phyloP scores from a whole-genome alignment of 352 stramenopile species.

The Lagenidium giganteum region DNA sequence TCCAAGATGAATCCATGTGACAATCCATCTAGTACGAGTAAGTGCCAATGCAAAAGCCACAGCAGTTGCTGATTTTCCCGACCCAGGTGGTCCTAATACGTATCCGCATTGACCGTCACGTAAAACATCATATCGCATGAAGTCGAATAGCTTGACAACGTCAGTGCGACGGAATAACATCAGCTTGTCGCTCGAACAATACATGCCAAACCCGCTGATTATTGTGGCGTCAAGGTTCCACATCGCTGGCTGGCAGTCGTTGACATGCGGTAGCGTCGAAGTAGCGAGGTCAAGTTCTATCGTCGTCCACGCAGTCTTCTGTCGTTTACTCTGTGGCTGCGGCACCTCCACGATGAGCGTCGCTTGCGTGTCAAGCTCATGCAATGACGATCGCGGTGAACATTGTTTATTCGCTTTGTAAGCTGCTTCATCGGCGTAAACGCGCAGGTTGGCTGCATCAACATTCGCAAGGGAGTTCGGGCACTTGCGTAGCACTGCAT shows the following conservation, averaged over 20 bases:
- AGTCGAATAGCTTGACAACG: constrained; percentile 5
- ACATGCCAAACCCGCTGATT: constrained; percentile 3
- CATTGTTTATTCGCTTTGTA: too few relatives aligned
- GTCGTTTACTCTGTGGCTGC: neutral
- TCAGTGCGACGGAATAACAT: constrained; percentile 2
- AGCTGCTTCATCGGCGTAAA: too few relatives aligned
- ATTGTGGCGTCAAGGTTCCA: neutral
- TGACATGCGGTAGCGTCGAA: constrained; percentile 1
- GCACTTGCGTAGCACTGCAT: too few relatives aligned
- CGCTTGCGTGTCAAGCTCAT: too few relatives aligned
- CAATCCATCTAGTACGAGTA: neutral
- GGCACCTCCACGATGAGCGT: constrained; percentile 1
- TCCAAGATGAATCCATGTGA: neutral
- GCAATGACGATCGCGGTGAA: too few relatives aligned
- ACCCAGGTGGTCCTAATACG: neutral
- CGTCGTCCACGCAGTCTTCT: constrained; percentile 1
- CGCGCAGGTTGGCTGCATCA: too few relatives aligned
- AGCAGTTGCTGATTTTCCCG: neutral
- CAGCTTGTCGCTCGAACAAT: constrained; percentile 1
- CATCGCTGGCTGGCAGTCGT: constrained; percentile 1
- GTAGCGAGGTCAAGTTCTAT: neutral
- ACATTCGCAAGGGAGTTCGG: too few relatives aligned
- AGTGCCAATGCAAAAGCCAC: neutral
- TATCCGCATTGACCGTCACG: constrained; percentile 2
- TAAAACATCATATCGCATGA: constrained; percentile 1